These are phyloP conservation scores for Peronosclerospora sorghi DNA, from an alignment of 352 stramenopile species.

Conservation along the genomic window DNA sequence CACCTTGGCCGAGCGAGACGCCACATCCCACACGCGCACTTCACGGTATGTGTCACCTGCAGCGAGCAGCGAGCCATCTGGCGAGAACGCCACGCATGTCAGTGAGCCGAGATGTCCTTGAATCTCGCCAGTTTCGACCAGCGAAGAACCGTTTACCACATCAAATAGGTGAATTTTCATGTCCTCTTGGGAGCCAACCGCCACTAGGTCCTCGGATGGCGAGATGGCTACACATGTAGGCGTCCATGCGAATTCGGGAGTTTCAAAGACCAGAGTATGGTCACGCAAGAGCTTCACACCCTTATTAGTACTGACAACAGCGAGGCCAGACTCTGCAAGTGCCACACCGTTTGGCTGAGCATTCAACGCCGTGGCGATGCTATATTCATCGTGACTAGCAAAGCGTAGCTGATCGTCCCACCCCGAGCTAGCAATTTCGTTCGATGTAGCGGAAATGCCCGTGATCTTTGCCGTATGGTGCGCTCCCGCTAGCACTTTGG, in stretches of 20 bases:
- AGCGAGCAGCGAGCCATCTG: conserved; percentile 71
- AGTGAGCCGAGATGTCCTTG: conserved; percentile 62
- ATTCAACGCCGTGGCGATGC: conserved; percentile 42
- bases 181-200: conserved; percentile 70
- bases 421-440: conserved; percentile 68
- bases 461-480: conserved; percentile 74
- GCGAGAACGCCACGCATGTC: conserved; percentile 76
- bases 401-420: conserved; percentile 89
- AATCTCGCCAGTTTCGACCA: conserved; percentile 57
- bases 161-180: conserved; percentile 85
- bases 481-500: conserved; percentile 26
- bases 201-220: conserved; percentile 55
- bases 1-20: conserved; percentile 69
- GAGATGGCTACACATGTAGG: conserved; percentile 69
- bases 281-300: conserved; percentile 71
- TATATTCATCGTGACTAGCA: conserved; percentile 46
- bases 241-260: conserved; percentile 65
- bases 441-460: conserved; percentile 53
- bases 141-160: conserved; percentile 42
- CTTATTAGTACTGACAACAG: conserved; percentile 70
- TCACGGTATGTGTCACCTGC: conserved; percentile 84
- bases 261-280: conserved; percentile 63
- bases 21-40: conserved; percentile 85
- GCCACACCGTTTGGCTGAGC: conserved; percentile 64
- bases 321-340: conserved; percentile 41